A percentile compares a stretch with the other conserved stretches of the same genome.
These are phyloP conservation scores for Plasmodium ovale DNA, from an alignment of 169 alveolate genomes.

Conservation along the genomic window DNA sequence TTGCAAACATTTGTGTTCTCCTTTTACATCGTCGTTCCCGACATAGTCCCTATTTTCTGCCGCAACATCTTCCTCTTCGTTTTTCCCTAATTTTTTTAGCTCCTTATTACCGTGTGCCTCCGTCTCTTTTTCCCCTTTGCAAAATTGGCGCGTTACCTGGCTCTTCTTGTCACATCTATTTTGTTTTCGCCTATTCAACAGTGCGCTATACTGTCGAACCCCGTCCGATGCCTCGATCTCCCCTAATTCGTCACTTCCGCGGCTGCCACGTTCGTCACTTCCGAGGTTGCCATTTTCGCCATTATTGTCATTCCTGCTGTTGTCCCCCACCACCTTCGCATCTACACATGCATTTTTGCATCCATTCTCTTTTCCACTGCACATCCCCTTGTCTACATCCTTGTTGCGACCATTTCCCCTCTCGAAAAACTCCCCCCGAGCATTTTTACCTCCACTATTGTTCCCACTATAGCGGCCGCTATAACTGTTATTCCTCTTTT, in stretches of 20 bases:
- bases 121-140: background rate
- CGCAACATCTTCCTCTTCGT: background rate
- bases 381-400: background rate
- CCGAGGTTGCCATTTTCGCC: background rate
- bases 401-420: background rate
- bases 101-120: background rate
- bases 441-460: slow-evolving; percentile 6
- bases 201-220: no score
- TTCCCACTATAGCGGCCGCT: background rate
- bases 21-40: background rate
- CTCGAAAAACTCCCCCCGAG: no score
- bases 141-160: background rate
- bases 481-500: background rate
- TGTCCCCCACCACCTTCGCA: no score
- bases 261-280: background rate
- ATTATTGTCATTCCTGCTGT: background rate
- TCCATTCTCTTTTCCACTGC: background rate
- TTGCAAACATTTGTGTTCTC: background rate
- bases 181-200: background rate
- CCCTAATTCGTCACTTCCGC: background rate
- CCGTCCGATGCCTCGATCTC: no score
- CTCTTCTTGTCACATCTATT: background rate
- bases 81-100: background rate
- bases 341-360: no score
- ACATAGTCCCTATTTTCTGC: background rate